Base-by-base conservation (phyloP, 225 moss, liverwort and hornwort genomes). In the Ulota crispa region DNA sequence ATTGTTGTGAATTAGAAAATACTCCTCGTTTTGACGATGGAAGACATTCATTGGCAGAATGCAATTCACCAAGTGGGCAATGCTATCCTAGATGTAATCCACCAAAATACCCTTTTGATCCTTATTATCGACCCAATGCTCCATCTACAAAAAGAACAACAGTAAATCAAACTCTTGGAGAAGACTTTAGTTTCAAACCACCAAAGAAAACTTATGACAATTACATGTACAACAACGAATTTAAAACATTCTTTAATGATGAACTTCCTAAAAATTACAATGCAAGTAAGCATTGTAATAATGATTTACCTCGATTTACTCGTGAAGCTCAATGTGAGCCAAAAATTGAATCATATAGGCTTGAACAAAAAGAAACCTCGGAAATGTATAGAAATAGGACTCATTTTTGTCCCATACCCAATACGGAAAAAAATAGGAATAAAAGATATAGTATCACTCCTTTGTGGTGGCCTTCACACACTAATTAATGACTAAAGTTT, bases 381-480 rank as follows among this genome's bases (percentile, higher is more conserved):
- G 28, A 76, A 76, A 47, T 64, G 23, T 76, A 21, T 50, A 45
- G 64, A 50, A 31, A 76, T 47, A 76, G 15, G 19, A 67, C 73
- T 0, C 50, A 78, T 36, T 83, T 79, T 83, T 67, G 73, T 5
- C 20, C 68, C 8, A 5, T 16, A 45, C 16, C 68, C 28, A 74
- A 83, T 4, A 79, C 0, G 19, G 0, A 61, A 61, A 19, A 0
- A 1, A 79, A 79, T 41, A 50, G 31, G 61, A 74, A 11, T 28
- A 84, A 75, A 39, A 60, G 59, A 12, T 11, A 68, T 41, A 79
- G 5, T 23, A 68, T 30, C 15, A 18, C 39, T 5, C 68, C 74
- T 61, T 74, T 39, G 2, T 84, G 79, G 79, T 74, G 67, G 68
- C 78, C 68, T 12, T 78, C 68, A 41, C 30, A 19, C 18, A 66